Evolutionary conservation across 495 filamentous ascomycete genomes (phyloP).

Genomic region (Elaphomyces granulatus): DNA sequence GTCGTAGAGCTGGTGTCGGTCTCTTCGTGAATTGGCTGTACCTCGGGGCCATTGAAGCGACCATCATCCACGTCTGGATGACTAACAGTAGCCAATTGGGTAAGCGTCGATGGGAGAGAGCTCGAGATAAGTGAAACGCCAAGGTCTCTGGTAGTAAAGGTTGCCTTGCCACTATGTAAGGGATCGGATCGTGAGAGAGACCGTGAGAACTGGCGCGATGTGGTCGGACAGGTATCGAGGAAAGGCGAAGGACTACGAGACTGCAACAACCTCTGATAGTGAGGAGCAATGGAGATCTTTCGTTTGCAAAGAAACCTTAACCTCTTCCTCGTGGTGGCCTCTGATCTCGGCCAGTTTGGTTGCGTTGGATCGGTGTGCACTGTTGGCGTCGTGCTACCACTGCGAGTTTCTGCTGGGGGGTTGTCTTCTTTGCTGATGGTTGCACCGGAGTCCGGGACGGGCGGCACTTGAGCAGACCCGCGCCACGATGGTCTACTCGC

Average conservation of each 20-base stretch:
- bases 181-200: constrained; percentile 14
- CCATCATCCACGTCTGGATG: constrained; percentile 11
- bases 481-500: not conserved
- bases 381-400: constrained; percentile 53
- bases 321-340: constrained; percentile 61
- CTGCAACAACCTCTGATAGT: constrained; percentile 56
- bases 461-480: not conserved
- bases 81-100: constrained; percentile 38
- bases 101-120: constrained; percentile 58
- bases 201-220: constrained; percentile 7
- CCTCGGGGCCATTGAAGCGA: constrained; percentile 25
- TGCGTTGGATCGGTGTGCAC: constrained; percentile 13
- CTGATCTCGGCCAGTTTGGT: constrained; percentile 64
- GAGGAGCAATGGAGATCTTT: constrained; percentile 52
- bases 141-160: constrained; percentile 63
- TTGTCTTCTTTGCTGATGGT: not conserved
- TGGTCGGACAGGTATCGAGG: constrained; percentile 29
- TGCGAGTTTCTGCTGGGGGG: constrained; percentile 30
- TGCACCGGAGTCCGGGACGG: not conserved
- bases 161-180: constrained; percentile 17
- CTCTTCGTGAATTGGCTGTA: constrained; percentile 6
- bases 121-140: constrained; percentile 71
- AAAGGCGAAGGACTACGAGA: constrained; percentile 64
- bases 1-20: constrained; percentile 2
- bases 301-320: constrained; percentile 71